Conservation (phyloP, 1,284 basidiomycete species). For the Mycosarcoma mackinlayi region DNA sequence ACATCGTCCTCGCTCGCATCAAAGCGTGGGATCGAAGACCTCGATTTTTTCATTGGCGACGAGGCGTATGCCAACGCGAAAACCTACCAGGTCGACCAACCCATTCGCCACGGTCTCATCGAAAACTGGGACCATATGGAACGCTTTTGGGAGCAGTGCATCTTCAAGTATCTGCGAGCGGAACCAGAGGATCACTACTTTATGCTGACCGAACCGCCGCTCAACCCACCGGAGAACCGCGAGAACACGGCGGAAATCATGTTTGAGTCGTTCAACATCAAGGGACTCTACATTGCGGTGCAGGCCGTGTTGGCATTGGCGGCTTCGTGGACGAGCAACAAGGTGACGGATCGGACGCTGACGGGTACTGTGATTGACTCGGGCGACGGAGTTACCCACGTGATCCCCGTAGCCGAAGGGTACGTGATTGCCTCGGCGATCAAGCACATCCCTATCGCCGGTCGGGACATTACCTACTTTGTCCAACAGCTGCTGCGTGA, state of each 20-base stretch:
- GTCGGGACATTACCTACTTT: constrained; percentile 96
- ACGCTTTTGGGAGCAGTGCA: constrained; percentile 98
- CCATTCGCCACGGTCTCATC: constrained; percentile 97
- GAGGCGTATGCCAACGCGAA: constrained; percentile 95
- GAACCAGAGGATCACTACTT: constrained; percentile 99
- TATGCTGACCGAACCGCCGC: constrained; percentile 94
- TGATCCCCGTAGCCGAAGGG: constrained; percentile 93
- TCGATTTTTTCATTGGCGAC: constrained; percentile 99
- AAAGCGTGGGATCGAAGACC: constrained; percentile 97
- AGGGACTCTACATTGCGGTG: constrained; percentile 96
- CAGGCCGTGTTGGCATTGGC: constrained; percentile 99
- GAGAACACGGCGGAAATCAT: constrained; percentile 99
- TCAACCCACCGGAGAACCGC: constrained; percentile 97
- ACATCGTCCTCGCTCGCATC: constrained; percentile 74
- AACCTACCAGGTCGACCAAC: constrained; percentile 91
- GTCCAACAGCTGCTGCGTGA: constrained; percentile 96
- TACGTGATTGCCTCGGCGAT: constrained; percentile 99
- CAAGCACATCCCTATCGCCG: constrained; percentile 98
- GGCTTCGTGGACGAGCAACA: constrained; percentile 94
- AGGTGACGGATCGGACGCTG: constrained; percentile 89
- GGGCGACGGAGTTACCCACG: constrained; percentile 98
- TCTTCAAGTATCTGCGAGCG: constrained; percentile 98
- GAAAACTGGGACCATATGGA: constrained; percentile 99
- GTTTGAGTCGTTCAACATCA: constrained; percentile 99
- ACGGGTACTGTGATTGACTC: constrained; percentile 99